Percentiles rank a stretch among this genome's conserved stretches.
Evolutionary conservation across 2,329 filamentous ascomycete genomes (phyloP).

Genomic region (Ophiostoma tasmaniense): DNA sequence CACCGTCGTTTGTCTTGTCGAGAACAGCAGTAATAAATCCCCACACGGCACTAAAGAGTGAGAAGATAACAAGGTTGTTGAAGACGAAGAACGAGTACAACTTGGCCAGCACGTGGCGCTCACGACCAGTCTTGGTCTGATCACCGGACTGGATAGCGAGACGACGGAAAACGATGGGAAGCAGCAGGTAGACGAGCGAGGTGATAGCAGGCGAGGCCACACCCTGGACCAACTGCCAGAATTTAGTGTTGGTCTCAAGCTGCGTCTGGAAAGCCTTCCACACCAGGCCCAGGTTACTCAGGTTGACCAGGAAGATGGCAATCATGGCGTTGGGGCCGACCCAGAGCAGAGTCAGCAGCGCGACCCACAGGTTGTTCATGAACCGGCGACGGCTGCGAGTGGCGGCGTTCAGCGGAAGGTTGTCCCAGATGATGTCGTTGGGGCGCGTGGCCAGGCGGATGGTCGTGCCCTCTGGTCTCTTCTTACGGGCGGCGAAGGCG

Average conservation of each 20-base stretch:
- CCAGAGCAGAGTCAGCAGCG: constrained; percentile 73
- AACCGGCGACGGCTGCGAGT: constrained; percentile 64
- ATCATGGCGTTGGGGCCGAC: constrained; percentile 90
- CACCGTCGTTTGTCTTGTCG: constrained; percentile 44
- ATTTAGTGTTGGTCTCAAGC: constrained; percentile 51
- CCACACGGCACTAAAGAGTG: constrained; percentile 79
- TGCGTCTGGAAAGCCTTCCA: constrained; percentile 67
- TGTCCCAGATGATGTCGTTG: constrained; percentile 93
- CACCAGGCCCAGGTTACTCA: constrained; percentile 68
- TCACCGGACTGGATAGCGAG: constrained; percentile 79
- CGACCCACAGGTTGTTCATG: constrained; percentile 77
- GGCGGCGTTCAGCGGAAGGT: constrained; percentile 63
- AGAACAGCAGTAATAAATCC: constrained; percentile 60
- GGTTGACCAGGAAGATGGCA: constrained; percentile 82
- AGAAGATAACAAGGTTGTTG: constrained; percentile 94
- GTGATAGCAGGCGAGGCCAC: constrained; percentile 80
- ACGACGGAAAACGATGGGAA: constrained; percentile 86
- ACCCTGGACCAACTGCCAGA: constrained; percentile 89
- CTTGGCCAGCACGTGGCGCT: constrained; percentile 82
- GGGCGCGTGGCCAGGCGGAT: constrained; percentile 75
- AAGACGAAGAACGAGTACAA: constrained; percentile 94
- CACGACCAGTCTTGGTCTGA: constrained; percentile 82
- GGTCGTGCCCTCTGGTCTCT: constrained; percentile 69
- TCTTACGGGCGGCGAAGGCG: constrained; percentile 71
- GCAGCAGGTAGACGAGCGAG: constrained; percentile 75